Base-by-base conservation (phyloP, 1,284 basidiomycete genomes). In the Pseudozyma sp. region DNA sequence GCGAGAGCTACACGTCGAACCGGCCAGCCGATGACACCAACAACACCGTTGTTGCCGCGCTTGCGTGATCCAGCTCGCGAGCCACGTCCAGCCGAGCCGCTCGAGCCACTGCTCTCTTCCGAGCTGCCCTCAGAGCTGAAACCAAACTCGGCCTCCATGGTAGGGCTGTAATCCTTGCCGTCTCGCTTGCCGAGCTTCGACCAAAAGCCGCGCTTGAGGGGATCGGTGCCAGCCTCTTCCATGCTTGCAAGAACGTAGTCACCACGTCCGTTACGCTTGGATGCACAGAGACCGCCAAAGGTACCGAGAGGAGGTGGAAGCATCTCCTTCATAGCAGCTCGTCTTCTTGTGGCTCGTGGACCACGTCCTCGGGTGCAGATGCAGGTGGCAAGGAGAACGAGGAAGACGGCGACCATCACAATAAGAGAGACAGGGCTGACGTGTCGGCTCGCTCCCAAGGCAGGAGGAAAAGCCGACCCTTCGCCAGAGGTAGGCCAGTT, bases 231-330 rank as follows among this genome's bases (percentile, higher is more conserved):
- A 5, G 74, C 80, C 47, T 82, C 80, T 35, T 82, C 80, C 79
- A 81, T 79, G 66, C 63, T 78, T 34, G 80, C 79, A 8, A 82
- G 68, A 16, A 76, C 68, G 51, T 82, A 82, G 64, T 82, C 80
- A 45, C 79, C 79, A 9, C 75, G 67, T 10, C 62, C 51, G 40
- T 14, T 56, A 35, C 70, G 59, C 58, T 70, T 77, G 31, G 64
- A 39, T 49, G 19, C 62, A 62, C 62, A 78, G 14, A 75, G 44
- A 19, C 74, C 77, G 34, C 71, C 67, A 14, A 75, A 50, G 13
- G 70, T 66, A 19, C 77, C 77, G n/a, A 78, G 39, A 13, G 77
- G 77, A n/a, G 73, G 73, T 2, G 77, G 73, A 10, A 80, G 64
- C 59, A 75, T 68, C 42, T 77, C 77, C 58, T 66, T 66, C 40